Evolutionary conservation across 164 flowering plant species (phyloP), one percentile per base, ranked within the genome.

Genomic region (Amborella trichopoda): DNA sequence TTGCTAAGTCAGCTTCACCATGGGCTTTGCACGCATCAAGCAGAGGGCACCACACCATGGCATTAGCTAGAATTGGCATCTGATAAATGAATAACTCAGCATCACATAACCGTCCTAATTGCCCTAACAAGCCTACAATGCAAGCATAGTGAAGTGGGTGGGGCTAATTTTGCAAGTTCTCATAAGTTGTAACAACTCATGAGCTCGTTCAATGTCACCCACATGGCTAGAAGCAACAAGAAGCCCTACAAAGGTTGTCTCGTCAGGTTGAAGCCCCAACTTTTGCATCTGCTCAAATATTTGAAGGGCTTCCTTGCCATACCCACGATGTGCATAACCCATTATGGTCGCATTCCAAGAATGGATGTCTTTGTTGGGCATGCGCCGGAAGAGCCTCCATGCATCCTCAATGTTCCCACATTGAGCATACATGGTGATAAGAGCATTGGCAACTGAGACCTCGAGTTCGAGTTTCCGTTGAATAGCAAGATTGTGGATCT

Each of bases 11-110:
- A 1, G 64, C 26, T 46, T 74, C 72, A 26, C 64, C 67, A 53
- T 78, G 73, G 34, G 67, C 62, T 70, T 82, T 67, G 59, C 84
- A 75, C 4, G 84, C 82, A 46, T 80, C 80, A 28, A 81, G 72
- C 26, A 81, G 43, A 14, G 89, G 82, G 41, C 84, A 81, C 84
- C 84, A 77, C 13, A 75, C 68, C 49, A 75, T 74, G 32, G 72
- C 52, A 30, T 70, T 62, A 32, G 67, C 63, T 56, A 66, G 8
- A 46, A 46, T 17, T 25, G 70, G 70, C 75, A 81, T 77, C 56
- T 67, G 53, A 40, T 53, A 46, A 23, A 81, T 60, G 25, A 73
- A 49, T 46, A 26, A 46, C 50, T 72, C 45, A 14, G 81, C 81
- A 49, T 77, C 80, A 5, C 67, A 62, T 34, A 81, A 56, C 38